Percentiles rank a stretch among this genome's conserved stretches.
Conservation (phyloP, 31 red algal genomes). For the Endocladia muricata region DNA sequence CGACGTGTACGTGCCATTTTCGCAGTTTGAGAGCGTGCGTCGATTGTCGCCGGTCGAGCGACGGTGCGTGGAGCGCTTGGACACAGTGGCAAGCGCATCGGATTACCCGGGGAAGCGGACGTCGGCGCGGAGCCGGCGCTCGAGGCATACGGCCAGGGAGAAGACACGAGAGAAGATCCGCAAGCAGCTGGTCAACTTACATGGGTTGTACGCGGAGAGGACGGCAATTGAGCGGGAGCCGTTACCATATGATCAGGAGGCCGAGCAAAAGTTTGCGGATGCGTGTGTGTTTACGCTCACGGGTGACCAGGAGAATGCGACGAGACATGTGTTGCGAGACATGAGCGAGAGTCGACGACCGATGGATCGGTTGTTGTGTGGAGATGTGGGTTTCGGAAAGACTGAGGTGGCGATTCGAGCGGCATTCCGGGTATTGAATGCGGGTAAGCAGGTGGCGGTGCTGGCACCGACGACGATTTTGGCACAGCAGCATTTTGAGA, state of each 20-base stretch:
- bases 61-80: conserved; percentile 16
- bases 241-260: conserved; percentile 54
- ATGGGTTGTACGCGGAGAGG: conserved; percentile 67
- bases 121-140: conserved; percentile 3
- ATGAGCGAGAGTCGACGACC: conserved; percentile 70
- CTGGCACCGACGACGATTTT: conserved; percentile 97
- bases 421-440: conserved; percentile 64
- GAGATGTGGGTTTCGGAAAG: conserved; percentile 99
- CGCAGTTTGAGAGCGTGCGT: conserved; percentile 57
- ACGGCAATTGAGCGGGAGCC: conserved; percentile 32
- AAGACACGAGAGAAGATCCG: conserved; percentile 70
- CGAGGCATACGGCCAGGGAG: conserved; percentile 43
- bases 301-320: conserved; percentile 64
- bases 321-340: conserved; percentile 72
- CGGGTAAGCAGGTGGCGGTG: conserved; percentile 83
- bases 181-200: conserved; percentile 73
- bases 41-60: conserved; percentile 23
- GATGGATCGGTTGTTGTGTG: conserved; percentile 97
- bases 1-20: conserved; percentile 75
- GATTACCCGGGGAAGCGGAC: not conserved
- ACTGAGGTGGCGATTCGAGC: conserved; percentile 98
- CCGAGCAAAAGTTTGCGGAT: conserved; percentile 48
- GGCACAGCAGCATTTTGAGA: conserved; percentile 94
- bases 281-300: conserved; percentile 66
- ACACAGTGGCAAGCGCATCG: conserved; percentile 23